Base-by-base conservation (phyloP, 2,329 filamentous ascomycete genomes). In the Sclerotinia nivalis region DNA sequence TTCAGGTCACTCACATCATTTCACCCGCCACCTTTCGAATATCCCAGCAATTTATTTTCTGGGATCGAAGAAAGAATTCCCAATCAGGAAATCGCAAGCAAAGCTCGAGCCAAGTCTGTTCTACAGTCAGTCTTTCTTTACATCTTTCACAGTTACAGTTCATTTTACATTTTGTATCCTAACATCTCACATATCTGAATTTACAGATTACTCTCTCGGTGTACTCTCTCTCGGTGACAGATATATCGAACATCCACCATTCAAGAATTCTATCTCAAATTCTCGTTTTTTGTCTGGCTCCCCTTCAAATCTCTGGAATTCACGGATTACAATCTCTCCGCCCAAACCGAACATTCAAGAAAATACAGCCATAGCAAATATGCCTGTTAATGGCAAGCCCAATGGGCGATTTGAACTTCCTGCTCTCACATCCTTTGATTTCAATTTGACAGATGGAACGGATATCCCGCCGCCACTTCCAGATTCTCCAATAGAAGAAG, bases 401-500 rank as follows among this genome's bases (percentile, higher is more conserved):
- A 78, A 75, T 66, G 74, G 75, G 69, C 75, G 75, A 65, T 79
- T 79, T 72, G 73, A 78, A 69, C 76, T 79, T 20, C 78, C 77
- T 28, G 70, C 74, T 54, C 73, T 79, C 70, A 74, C 71, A 25
- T 77, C 78, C 55, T 69, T 79, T 40, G 75, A 76, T 68, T 77
- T 73, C 66, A 77, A 76, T 62, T 74, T 79, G 49, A 79, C 78
- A 66, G 78, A 78, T 13, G 78, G 78, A 58, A 79, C 78, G 50
- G 71, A 78, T 68, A 79, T 79, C 52, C 78, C 78, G 54, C 77
- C 78, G 50, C 78, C 78, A 8, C 77, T 75, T 59, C 77, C 76
- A 47, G 77, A 75, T 40, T 79, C 78, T 31, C 77, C 77, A 52
- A 70, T 78, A 37, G 74, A 77, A 74, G 74, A 78, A 70, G 61